Percentiles rank a stretch among this genome's conserved stretches.
phyloP scores from a whole-genome alignment of 805 yeast genomes.

The Candida andamanensis region DNA sequence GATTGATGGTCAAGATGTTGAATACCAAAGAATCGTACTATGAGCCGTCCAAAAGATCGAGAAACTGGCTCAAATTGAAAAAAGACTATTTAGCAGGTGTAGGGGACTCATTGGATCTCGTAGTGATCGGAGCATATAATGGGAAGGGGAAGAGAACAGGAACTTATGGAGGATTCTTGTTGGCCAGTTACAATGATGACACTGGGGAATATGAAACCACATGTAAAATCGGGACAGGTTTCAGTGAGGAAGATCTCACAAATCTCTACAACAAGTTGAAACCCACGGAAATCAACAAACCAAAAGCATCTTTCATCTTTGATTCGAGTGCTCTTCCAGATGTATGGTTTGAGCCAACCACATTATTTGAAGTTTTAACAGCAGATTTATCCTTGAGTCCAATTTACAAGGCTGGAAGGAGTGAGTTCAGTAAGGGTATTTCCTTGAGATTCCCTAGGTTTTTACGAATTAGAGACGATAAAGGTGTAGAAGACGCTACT shows the following conservation, averaged over 20 bases:
- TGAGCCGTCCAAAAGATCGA: constrained; percentile 91
- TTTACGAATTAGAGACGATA: constrained; percentile 78
- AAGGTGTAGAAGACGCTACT: constrained; percentile 81
- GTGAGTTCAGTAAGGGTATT: constrained; percentile 72
- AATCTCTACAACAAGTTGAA: constrained; percentile 55
- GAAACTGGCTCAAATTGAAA: constrained; percentile 93
- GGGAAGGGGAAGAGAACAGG: constrained; percentile 96
- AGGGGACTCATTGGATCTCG: constrained; percentile 92
- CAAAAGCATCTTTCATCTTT: constrained; percentile 64
- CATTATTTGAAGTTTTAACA: constrained; percentile 80
- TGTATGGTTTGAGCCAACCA: constrained; percentile 89
- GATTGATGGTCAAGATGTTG: constrained; percentile 89
- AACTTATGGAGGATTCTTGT: constrained; percentile 86
- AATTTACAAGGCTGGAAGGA: constrained; percentile 77
- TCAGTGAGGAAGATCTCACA: constrained; percentile 74
- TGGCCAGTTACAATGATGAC: constrained; percentile 87
- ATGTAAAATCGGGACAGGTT: constrained; percentile 97
- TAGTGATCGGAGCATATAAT: constrained; percentile 88
- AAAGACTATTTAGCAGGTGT: constrained; percentile 93
- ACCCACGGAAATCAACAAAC: constrained; percentile 58
- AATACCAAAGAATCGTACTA: constrained; percentile 77
- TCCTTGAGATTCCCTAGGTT: constrained; percentile 88
- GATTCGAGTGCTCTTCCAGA: constrained; percentile 77
- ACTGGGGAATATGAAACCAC: constrained; percentile 91
- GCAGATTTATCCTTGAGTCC: constrained; percentile 92